Evolutionary conservation across 2,329 filamentous ascomycete species (phyloP).

Genomic region (Verticillium albo-atrum): DNA sequence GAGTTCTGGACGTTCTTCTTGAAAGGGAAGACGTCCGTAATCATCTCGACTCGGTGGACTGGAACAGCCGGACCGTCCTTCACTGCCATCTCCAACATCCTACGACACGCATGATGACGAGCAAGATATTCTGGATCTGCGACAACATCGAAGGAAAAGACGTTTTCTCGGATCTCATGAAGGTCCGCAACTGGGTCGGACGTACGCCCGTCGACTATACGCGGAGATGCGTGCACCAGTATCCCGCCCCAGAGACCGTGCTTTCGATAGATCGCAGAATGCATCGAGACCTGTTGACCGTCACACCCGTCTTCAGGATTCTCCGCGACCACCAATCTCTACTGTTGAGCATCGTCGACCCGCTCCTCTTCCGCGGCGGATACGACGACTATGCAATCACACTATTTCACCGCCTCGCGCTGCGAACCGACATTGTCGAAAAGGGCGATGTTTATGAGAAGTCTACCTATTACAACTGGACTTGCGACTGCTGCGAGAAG

Average conservation of each 20-base stretch:
- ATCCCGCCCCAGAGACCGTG: background rate
- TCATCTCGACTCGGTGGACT: constrained; percentile 12
- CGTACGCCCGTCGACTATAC: constrained; percentile 10
- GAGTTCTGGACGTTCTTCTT: constrained; percentile 11
- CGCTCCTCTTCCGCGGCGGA: background rate
- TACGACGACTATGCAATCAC: constrained; percentile 5
- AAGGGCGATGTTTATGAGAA: background rate
- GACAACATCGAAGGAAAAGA: constrained; percentile 11
- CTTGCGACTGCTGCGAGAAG: constrained; percentile 5
- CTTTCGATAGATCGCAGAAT: background rate
- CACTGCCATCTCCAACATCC: background rate
- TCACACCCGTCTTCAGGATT: background rate
- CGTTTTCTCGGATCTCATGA: constrained; percentile 11
- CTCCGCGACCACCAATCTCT: background rate
- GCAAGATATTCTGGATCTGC: constrained; percentile 8
- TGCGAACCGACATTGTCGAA: constrained; percentile 1
- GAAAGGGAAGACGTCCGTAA: constrained; percentile 9
- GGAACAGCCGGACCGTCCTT: constrained; percentile 9
- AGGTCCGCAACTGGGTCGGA: background rate
- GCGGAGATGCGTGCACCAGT: background rate
- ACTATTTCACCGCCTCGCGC: background rate
- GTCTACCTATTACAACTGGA: background rate
- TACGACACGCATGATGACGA: background rate
- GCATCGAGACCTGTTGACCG: background rate
- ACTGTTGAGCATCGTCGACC: background rate